Evolutionary conservation across 441 rosid genomes (phyloP).

Genomic region (Pelargonium citronellum): DNA sequence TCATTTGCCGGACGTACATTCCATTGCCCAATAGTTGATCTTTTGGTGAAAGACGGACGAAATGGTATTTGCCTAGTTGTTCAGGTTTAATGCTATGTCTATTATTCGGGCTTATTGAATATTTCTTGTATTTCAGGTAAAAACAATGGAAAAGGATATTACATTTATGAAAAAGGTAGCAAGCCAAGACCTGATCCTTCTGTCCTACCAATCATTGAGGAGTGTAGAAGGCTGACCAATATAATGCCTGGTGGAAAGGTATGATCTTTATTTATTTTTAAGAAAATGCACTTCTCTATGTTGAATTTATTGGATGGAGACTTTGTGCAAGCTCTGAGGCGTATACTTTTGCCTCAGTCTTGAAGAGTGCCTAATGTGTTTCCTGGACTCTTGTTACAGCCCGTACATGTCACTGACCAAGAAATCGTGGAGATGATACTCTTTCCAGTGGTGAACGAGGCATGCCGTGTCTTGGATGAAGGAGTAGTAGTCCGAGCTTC

Average conservation of each 20-base stretch:
- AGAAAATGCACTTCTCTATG: not conserved
- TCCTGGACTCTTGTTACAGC: constrained; percentile 40
- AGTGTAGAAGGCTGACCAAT: constrained; percentile 55
- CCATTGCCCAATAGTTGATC: constrained; percentile 54
- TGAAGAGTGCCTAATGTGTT: constrained; percentile 18
- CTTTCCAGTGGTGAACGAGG: constrained; percentile 93
- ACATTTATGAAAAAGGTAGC: constrained; percentile 73
- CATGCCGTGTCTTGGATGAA: constrained; percentile 87
- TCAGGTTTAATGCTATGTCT: constrained; percentile 7
- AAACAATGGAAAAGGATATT: constrained; percentile 80
- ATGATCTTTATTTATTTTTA: not conserved
- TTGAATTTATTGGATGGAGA: not conserved
- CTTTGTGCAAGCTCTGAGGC: not conserved
- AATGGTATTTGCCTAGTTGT: constrained; percentile 43
- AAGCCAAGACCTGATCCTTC: constrained; percentile 79
- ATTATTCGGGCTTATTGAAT: constrained; percentile 8
- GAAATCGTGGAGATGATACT: constrained; percentile 85
- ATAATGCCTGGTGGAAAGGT: constrained; percentile 92
- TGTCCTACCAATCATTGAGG: constrained; percentile 62
- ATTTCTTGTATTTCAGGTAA: constrained; percentile 47
- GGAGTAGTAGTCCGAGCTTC: constrained; percentile 75
- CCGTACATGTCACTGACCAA: constrained; percentile 60
- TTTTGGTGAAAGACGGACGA: constrained; percentile 65
- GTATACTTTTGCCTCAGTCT: constrained; percentile 2
- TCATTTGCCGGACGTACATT: constrained; percentile 63